Percentiles rank a stretch among this genome's conserved stretches.
Conservation (phyloP, 1,284 basidiomycete species). For the Malassezia brasiliensis region DNA sequence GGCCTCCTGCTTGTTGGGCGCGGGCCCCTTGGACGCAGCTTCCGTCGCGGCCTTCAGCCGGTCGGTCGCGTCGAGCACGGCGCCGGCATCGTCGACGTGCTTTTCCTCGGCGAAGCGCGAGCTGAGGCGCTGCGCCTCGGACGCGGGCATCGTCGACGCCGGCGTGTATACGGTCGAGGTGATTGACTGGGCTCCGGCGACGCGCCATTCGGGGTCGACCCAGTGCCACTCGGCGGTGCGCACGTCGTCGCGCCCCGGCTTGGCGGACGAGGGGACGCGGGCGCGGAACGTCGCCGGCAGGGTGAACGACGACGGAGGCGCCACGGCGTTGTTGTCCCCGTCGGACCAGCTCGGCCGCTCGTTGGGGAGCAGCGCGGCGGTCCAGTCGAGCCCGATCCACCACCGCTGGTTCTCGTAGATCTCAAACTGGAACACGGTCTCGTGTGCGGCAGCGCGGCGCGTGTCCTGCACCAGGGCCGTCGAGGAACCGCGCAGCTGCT, state of each 20-base stretch:
- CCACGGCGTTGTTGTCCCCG: conserved; percentile 46
- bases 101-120: neutral
- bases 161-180: conserved; percentile 13
- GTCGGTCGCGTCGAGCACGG: conserved; percentile 5
- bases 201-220: conserved; percentile 50
- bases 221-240: conserved; percentile 50
- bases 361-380: conserved; percentile 74
- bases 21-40: neutral
- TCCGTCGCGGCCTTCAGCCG: neutral
- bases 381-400: conserved; percentile 69
- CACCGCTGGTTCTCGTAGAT: conserved; percentile 89
- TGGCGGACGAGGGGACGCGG: conserved; percentile 34
- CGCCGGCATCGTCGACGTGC: neutral
- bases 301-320: conserved; percentile 55
- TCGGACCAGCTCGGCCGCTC: conserved; percentile 76
- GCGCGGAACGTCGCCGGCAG: conserved; percentile 49
- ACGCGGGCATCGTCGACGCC: neutral
- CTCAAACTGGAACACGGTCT: conserved; percentile 38
- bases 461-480: conserved; percentile 1
- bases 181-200: conserved; percentile 34
- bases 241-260: conserved; percentile 29
- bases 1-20: neutral
- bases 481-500: neutral
- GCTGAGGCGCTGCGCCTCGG: conserved; percentile 13
- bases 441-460: conserved; percentile 9